Base-by-base conservation (phyloP, 2,329 filamentous ascomycete genomes). In the Colletotrichum shisoi region DNA sequence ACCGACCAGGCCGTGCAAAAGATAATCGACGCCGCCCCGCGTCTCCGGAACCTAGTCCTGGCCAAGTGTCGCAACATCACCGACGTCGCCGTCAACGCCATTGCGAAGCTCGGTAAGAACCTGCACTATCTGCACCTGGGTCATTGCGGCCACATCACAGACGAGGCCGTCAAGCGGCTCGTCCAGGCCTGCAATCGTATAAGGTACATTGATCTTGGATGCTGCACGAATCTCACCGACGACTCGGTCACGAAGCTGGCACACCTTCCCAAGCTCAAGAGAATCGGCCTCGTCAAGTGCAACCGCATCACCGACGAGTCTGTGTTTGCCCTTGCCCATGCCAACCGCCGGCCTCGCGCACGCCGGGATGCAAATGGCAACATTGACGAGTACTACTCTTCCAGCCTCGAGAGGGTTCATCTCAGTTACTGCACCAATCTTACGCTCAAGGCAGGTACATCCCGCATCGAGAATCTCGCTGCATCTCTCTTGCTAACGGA, bases 181-280 rank as follows among this genome's bases (percentile, higher is more conserved):
- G 93, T 97, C 45, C 89, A 90, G 71, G 84, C 83, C 60, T 99
- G 95, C 82, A 98, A 94, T 74, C 88, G 95, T 27, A 98, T 99
- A 71, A 87, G 95, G 62, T 99, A 99, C 76, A 99, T 99, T 70
- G 95, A 99, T 76, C 82, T 99, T 49, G 95, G 95, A n/a, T 98
- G 95, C 80, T 99, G 95, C 78, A 87, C 86, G 15, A 89, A 92
- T 72, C 82, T 99, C 68, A 98, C 95, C 0, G 95, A 99, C 73
- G 84, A 85, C 12, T 97, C 94, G 24, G 91, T 99, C 17, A 90
- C 86, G 69, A 90, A 92, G 70, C 83, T 99, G 44, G 94, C 95
- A 5, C 87, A 87, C 15, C 84, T 99, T 6, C 95, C 95, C 3
- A 99, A 99, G 78, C 82, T 99, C 60, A 94, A 97, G 81, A 86